These are phyloP conservation scores for Hyphodiscus hymeniophilus DNA, from an alignment of 495 filamentous ascomycete species.

Conservation along the genomic window DNA sequence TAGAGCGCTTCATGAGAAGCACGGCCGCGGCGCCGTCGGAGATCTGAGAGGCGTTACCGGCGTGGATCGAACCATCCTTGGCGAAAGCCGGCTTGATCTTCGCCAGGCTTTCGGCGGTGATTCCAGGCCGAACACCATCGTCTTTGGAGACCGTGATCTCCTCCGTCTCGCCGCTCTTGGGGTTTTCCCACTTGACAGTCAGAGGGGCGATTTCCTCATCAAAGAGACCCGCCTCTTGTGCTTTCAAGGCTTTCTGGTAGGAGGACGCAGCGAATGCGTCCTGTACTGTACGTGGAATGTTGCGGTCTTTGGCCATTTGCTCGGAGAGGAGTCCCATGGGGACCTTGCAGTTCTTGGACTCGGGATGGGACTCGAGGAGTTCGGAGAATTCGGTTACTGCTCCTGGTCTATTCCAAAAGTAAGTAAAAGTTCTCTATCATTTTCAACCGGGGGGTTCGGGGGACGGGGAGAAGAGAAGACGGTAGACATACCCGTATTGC, in stretches of 20 bases:
- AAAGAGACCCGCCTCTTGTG: constrained; percentile 84
- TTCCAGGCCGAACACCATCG: constrained; percentile 79
- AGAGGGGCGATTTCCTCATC: constrained; percentile 87
- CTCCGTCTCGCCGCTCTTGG: constrained; percentile 82
- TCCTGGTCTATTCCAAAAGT: constrained; percentile 51
- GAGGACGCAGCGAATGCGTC: constrained; percentile 84
- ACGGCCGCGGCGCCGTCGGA: constrained; percentile 94
- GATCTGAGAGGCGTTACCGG: constrained; percentile 92
- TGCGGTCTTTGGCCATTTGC: constrained; percentile 82
- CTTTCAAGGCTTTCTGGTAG: constrained; percentile 81
- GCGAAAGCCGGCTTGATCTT: constrained; percentile 92
- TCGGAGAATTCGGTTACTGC: constrained; percentile 94
- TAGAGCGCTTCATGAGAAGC: constrained; percentile 89
- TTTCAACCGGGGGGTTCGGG: background rate
- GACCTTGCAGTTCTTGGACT: constrained; percentile 93
- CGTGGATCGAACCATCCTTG: constrained; percentile 88
- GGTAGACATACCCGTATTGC: constrained; percentile 67
- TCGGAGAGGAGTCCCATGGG: constrained; percentile 95
- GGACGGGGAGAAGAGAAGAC: background rate
- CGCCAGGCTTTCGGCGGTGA: constrained; percentile 74
- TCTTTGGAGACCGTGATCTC: constrained; percentile 77
- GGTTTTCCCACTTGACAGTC: constrained; percentile 75
- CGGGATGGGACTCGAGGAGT: constrained; percentile 72
- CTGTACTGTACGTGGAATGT: constrained; percentile 63
- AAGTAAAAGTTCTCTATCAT: background rate